Evolutionary conservation across 106 monocot species (phyloP).

Genomic region (Xerophyta viscosa): DNA sequence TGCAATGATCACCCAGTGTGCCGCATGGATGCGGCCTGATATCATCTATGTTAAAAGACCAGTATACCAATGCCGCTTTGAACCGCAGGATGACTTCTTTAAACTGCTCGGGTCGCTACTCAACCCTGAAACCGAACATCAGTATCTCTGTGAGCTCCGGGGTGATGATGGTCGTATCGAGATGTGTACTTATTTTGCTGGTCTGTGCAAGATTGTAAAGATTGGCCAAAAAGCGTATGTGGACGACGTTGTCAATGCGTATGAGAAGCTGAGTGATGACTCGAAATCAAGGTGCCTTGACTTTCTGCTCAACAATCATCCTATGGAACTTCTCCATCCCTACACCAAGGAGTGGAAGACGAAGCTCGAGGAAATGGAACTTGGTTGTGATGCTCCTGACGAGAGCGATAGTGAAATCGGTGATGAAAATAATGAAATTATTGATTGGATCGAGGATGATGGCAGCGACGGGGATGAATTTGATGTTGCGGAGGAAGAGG

Average conservation of each 20-base stretch:
- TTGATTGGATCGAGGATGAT: constrained; percentile 51
- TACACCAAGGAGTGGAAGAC: constrained; percentile 94
- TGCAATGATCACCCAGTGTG: constrained; percentile 69
- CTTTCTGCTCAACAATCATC: constrained; percentile 81
- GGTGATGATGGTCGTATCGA: constrained; percentile 35
- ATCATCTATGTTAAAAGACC: constrained; percentile 86
- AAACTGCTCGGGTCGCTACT: constrained; percentile 55
- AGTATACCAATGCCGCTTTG: constrained; percentile 87
- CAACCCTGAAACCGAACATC: constrained; percentile 64
- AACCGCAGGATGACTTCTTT: constrained; percentile 89
- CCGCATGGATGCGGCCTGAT: constrained; percentile 86
- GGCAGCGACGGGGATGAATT: constrained; percentile 16
- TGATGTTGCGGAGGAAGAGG: constrained; percentile 19
- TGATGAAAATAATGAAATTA: constrained; percentile 7
- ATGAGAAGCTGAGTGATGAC: constrained; percentile 65
- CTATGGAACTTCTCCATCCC: constrained; percentile 81
- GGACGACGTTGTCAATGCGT: constrained; percentile 89
- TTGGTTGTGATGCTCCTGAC: constrained; percentile 88
- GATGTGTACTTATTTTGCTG: constrained; percentile 64
- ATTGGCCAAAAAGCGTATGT: constrained; percentile 76
- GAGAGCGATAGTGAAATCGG: constrained; percentile 42
- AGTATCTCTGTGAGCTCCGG: constrained; percentile 43
- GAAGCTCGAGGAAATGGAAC: constrained; percentile 89
- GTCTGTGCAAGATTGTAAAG: constrained; percentile 73
- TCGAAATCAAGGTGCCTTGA: constrained; percentile 67